Conservation (phyloP, 106 monocot species). For the Dioscorea dumetorum region DNA sequence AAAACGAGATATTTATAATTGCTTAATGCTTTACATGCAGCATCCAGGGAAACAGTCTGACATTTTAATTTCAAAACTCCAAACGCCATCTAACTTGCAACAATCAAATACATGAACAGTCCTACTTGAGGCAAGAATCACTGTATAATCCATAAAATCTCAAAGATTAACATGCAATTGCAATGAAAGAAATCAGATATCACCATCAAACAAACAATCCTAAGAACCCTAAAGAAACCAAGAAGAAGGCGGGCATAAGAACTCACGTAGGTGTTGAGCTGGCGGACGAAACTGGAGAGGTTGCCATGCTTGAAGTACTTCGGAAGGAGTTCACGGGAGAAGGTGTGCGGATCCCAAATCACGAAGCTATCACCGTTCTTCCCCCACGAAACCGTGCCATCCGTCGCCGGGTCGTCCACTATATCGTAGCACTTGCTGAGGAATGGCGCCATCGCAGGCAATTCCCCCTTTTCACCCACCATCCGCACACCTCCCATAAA, state of each 20-base stretch:
- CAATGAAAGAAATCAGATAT: neutral
- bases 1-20: neutral
- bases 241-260: neutral
- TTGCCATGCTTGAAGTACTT: conserved; percentile 20
- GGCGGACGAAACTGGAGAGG: conserved; percentile 19
- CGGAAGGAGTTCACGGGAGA: conserved; percentile 7
- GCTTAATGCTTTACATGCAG: no score
- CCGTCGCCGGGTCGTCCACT: conserved; percentile 15
- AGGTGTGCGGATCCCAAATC: conserved; percentile 3
- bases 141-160: neutral
- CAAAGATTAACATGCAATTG: neutral
- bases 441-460: conserved; percentile 3
- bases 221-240: neutral
- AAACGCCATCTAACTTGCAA: neutral
- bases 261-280: conserved; percentile 20
- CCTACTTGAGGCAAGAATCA: neutral
- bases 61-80: no score
- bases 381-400: conserved; percentile 7
- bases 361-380: conserved; percentile 5
- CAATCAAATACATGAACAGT: neutral
- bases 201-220: neutral
- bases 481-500: neutral
- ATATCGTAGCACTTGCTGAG: conserved; percentile 9
- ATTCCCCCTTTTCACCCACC: neutral
- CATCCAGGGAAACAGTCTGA: no score